A percentile compares a stretch with the other conserved stretches of the same genome.
phyloP scores from a whole-genome alignment of 768 basidiomycete species.

The Pleurotus citrinopileatus region DNA sequence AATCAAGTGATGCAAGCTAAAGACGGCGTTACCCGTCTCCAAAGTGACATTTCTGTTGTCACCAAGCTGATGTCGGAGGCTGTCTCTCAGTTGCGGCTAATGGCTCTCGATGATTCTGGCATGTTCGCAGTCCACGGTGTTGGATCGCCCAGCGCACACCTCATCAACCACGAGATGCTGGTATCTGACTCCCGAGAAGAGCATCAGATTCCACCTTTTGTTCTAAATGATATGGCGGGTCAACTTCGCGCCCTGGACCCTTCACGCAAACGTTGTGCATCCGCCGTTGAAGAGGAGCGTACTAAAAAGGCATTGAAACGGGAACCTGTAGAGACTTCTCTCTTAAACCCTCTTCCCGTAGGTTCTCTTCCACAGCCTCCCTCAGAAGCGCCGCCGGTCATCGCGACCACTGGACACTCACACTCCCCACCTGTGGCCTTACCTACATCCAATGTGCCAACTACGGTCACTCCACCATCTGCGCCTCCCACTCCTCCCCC shows the following conservation, averaged over 20 bases:
- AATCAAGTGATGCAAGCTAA: constrained; percentile 9
- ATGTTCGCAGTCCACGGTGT: neutral
- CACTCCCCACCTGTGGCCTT: constrained; percentile 15
- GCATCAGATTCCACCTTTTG: neutral
- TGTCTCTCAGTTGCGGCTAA: neutral
- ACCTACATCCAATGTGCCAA: constrained; percentile 12
- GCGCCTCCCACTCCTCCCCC: constrained; percentile 34
- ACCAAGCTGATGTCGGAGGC: constrained; percentile 6
- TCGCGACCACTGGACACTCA: constrained; percentile 17
- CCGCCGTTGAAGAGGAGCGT: constrained; percentile 34
- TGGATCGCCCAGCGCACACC: no score
- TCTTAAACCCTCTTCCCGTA: constrained; percentile 24
- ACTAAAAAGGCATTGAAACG: constrained; percentile 44
- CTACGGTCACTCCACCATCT: constrained; percentile 15
- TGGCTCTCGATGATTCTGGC: neutral
- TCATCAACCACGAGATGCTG: neutral
- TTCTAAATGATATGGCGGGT: constrained; percentile 18
- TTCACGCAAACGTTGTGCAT: constrained; percentile 42
- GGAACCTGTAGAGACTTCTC: constrained; percentile 43
- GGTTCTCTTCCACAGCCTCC: constrained; percentile 18
- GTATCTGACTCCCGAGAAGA: neutral
- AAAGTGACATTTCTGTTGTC: constrained; percentile 11
- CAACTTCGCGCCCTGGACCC: constrained; percentile 31
- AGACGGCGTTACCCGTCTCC: constrained; percentile 8
- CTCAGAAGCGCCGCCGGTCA: constrained; percentile 6